These are phyloP conservation scores for Prinsepia uniflora DNA, from an alignment of 306 rosid species.

Conservation along the genomic window DNA sequence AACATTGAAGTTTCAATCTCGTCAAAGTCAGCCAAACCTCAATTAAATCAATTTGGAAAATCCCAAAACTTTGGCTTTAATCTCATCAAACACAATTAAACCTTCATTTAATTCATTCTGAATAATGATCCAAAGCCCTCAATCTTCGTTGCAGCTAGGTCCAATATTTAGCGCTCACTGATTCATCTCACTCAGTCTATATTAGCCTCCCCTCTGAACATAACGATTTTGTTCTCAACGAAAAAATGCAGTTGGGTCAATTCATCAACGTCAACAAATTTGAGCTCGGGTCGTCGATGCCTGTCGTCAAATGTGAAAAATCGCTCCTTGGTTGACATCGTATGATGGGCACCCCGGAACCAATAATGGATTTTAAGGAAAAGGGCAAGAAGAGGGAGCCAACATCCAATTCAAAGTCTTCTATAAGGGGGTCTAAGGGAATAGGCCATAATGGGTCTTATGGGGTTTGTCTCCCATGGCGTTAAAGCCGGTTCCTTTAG, in stretches of 20 bases:
- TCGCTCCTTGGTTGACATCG: slow-evolving; percentile 88
- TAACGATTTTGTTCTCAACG: slow-evolving; percentile 71
- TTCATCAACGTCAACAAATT: slow-evolving; percentile 72
- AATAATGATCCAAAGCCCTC: too few species aligned
- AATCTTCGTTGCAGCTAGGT: too few species aligned
- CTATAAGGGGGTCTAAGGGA: slow-evolving; percentile 89
- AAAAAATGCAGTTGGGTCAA: slow-evolving; percentile 89
- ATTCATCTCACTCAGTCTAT: slow-evolving; percentile 82
- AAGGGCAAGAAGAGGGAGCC: slow-evolving; percentile 38
- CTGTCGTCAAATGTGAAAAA: slow-evolving; percentile 60
- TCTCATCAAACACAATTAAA: too few species aligned
- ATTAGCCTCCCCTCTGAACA: slow-evolving; percentile 76
- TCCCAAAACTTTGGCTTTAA: too few species aligned
- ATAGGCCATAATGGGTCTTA: slow-evolving; percentile 33
- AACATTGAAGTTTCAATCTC: too few species aligned
- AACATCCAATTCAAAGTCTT: slow-evolving; percentile 25
- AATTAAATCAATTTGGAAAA: too few species aligned
- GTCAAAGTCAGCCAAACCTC: too few species aligned
- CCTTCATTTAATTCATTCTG: too few species aligned
- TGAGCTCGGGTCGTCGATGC: slow-evolving; percentile 87
- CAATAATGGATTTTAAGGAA: slow-evolving; percentile 65
- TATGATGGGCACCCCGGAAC: slow-evolving; percentile 77
- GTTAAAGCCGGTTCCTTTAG: slow-evolving; percentile 63
- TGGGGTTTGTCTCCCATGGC: slow-evolving; percentile 48
- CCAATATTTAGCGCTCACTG: too few species aligned